Evolutionary conservation across 768 basidiomycete species (phyloP).

Genomic region (Podaxis sp.): DNA sequence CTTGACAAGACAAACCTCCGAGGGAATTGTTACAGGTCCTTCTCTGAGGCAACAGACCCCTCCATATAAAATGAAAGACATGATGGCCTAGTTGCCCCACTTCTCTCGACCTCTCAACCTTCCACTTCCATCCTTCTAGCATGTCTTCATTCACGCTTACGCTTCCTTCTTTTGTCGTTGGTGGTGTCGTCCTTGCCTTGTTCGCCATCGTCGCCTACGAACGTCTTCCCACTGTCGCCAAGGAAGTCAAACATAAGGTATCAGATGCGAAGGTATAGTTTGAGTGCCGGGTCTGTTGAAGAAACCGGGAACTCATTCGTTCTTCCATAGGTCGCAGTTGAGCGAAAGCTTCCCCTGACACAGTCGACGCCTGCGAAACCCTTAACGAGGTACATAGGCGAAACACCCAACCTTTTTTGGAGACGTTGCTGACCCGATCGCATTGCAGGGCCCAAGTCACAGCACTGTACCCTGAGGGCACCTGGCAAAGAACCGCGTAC

Average conservation of each 20-base stretch:
- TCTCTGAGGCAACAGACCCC: not conserved
- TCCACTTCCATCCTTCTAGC: not conserved
- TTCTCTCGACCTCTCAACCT: not conserved
- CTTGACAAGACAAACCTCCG: not conserved
- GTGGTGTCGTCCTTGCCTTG: constrained; percentile 2
- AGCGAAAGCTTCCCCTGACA: not conserved
- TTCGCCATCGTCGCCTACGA: not conserved
- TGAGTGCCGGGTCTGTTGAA: too few relatives aligned
- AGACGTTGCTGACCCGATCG: not conserved
- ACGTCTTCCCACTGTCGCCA: constrained; percentile 2
- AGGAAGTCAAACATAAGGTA: constrained; percentile 3
- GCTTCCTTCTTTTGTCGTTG: constrained; percentile 2
- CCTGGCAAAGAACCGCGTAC: constrained; percentile 19
- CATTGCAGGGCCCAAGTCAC: constrained; percentile 12
- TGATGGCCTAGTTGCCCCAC: not conserved
- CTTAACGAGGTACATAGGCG: not conserved
- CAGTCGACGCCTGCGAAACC: not conserved
- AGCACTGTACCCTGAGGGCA: constrained; percentile 14
- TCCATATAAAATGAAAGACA: not conserved
- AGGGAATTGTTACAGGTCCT: not conserved
- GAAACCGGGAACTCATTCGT: not conserved
- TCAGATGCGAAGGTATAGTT: constrained; percentile 4
- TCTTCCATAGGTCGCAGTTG: not conserved
- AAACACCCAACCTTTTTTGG: not conserved
- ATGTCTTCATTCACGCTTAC: not conserved